Evolutionary conservation across 1,139 yeast genomes (phyloP).

Genomic region (Lipomyces yarrowii): DNA sequence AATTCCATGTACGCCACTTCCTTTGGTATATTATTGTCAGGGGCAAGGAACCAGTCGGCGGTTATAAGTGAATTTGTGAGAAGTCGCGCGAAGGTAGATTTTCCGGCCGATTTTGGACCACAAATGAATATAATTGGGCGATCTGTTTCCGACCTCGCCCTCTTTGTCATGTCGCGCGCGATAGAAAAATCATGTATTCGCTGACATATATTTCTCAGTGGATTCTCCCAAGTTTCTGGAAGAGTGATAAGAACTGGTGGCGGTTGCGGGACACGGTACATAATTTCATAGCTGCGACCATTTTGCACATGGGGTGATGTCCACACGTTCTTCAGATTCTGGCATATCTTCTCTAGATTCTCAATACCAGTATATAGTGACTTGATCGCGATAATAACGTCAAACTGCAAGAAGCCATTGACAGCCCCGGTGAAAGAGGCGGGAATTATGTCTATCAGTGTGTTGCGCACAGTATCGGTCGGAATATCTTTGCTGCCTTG

Average conservation of each 20-base stretch:
- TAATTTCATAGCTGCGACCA: conserved; percentile 6
- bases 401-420: conserved; percentile 7
- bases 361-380: conserved; percentile 4
- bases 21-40: neutral
- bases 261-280: conserved; percentile 6
- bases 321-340: neutral
- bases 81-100: conserved; percentile 68
- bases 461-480: conserved; percentile 1
- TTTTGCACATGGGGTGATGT: neutral
- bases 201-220: neutral
- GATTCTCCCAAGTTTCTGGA: neutral
- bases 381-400: conserved; percentile 17
- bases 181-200: neutral
- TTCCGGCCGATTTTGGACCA: conserved; percentile 81
- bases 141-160: neutral
- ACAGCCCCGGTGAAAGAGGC: neutral
- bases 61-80: conserved; percentile 52
- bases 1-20: conserved; percentile 60
- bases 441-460: conserved; percentile 36
- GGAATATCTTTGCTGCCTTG: neutral
- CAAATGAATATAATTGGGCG: conserved; percentile 45
- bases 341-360: neutral
- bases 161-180: neutral
- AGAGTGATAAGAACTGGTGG: conserved; percentile 5
- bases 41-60: conserved; percentile 11